Evolutionary conservation across 2,329 filamentous ascomycete species (phyloP).

Genomic region (Rhynchosporium agropyri): DNA sequence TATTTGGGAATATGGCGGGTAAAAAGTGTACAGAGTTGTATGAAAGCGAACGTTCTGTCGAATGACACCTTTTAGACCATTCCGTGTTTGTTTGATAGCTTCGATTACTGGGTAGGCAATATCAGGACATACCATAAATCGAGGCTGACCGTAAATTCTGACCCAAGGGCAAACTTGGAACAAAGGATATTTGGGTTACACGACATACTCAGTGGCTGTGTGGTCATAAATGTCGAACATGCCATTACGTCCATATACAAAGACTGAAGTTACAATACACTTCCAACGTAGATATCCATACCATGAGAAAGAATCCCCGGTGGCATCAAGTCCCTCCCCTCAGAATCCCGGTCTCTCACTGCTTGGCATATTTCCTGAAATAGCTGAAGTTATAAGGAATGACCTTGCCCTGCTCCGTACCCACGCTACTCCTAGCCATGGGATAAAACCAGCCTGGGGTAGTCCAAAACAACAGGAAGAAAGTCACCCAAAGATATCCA

Average conservation of each 20-base stretch:
- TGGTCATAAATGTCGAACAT: too few relatives aligned
- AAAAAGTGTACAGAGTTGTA: background rate
- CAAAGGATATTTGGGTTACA: too few relatives aligned
- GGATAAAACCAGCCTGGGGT: constrained; percentile 22
- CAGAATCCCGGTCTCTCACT: background rate
- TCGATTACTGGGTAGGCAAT: too few relatives aligned
- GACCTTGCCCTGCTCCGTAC: constrained; percentile 6
- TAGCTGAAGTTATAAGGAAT: constrained; percentile 14
- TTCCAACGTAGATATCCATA: too few relatives aligned
- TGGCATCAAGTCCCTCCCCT: background rate
- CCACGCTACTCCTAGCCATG: background rate
- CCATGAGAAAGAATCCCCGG: background rate
- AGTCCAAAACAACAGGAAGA: constrained; percentile 24
- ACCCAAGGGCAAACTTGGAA: too few relatives aligned
- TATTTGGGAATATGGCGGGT: background rate
- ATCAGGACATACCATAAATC: too few relatives aligned
- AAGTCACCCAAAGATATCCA: constrained; percentile 35
- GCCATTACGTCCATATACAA: too few relatives aligned
- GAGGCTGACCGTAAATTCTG: too few relatives aligned
- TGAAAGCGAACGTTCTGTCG: too few relatives aligned
- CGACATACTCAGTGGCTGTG: too few relatives aligned
- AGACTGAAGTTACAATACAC: background rate
- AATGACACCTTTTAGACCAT: constrained; percentile 6
- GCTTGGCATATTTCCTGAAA: constrained; percentile 11
- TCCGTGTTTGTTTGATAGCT: too few relatives aligned